A percentile compares a stretch with the other conserved stretches of the same genome.
Evolutionary conservation across 1,284 basidiomycete species (phyloP).

Genomic region (Leccinum pseudoinsigne): DNA sequence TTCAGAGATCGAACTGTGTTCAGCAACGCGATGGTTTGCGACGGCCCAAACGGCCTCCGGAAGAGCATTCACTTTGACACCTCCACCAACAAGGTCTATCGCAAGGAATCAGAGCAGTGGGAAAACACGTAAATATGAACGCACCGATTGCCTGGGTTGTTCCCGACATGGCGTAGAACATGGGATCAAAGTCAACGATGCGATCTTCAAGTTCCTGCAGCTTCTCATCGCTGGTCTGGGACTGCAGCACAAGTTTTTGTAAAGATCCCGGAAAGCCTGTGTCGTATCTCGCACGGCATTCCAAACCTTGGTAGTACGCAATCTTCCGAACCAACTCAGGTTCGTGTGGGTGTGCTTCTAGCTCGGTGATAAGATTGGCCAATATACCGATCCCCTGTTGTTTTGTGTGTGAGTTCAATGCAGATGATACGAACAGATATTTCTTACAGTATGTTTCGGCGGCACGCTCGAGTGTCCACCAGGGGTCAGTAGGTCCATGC

Average conservation of each 20-base stretch:
- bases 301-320: conserved; percentile 29
- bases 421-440: background rate
- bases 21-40: conserved; percentile 45
- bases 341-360: conserved; percentile 49
- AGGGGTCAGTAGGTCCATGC: conserved; percentile 52
- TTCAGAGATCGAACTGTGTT: conserved; percentile 36
- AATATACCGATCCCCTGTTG: conserved; percentile 56
- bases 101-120: conserved; percentile 1
- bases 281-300: conserved; percentile 28
- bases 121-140: background rate
- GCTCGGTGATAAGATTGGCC: conserved; percentile 47
- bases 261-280: conserved; percentile 30
- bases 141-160: conserved; percentile 53
- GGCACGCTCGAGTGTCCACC: conserved; percentile 72
- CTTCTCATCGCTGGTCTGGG: conserved; percentile 29
- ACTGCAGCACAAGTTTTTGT: conserved; percentile 30
- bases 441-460: conserved; percentile 51
- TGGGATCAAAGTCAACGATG: conserved; percentile 30
- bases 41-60: conserved; percentile 40
- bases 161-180: conserved; percentile 29
- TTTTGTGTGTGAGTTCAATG: background rate
- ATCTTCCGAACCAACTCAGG: conserved; percentile 36
- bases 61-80: conserved; percentile 48
- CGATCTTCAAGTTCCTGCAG: conserved; percentile 32
- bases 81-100: conserved; percentile 43